Percentiles rank a stretch among this genome's conserved stretches.
Conservation (phyloP, 345 rosid genomes). For the Melaleuca alternifolia region DNA sequence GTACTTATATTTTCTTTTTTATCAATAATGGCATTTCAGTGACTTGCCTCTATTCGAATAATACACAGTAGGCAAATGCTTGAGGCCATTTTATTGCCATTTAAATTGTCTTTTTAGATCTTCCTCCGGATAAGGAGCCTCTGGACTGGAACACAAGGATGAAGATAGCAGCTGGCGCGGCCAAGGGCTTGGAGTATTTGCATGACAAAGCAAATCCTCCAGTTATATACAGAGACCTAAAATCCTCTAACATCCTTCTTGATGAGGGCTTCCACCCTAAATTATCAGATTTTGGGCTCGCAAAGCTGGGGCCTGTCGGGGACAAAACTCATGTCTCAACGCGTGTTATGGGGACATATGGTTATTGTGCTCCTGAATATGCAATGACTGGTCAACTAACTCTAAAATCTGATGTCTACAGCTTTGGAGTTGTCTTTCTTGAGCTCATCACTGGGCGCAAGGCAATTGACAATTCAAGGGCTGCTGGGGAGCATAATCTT, state of each 20-base stretch:
- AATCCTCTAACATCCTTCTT: conserved; percentile 92
- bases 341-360: conserved; percentile 99
- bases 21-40: background rate
- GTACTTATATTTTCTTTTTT: background rate
- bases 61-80: background rate
- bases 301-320: conserved; percentile 96
- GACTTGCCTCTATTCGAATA: background rate
- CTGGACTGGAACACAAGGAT: conserved; percentile 95
- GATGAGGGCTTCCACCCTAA: conserved; percentile 89
- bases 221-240: conserved; percentile 89
- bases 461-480: conserved; percentile 79
- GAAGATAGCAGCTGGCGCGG: conserved; percentile 99
- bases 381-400: conserved; percentile 99
- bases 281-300: conserved; percentile 93
- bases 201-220: conserved; percentile 98
- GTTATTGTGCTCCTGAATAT: conserved; percentile 97
- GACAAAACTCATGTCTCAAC: conserved; percentile 98
- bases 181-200: conserved; percentile 91
- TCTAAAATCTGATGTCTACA: conserved; percentile 88
- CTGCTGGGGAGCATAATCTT: conserved; percentile 85
- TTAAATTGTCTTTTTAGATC: conserved; percentile 35
- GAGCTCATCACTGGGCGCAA: conserved; percentile 96
- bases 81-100: background rate
- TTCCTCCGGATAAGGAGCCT: conserved; percentile 72
- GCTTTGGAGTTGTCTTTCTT: conserved; percentile 96